Conservation (phyloP, 2,329 filamentous ascomycete species). For the Daldinia sp. region DNA sequence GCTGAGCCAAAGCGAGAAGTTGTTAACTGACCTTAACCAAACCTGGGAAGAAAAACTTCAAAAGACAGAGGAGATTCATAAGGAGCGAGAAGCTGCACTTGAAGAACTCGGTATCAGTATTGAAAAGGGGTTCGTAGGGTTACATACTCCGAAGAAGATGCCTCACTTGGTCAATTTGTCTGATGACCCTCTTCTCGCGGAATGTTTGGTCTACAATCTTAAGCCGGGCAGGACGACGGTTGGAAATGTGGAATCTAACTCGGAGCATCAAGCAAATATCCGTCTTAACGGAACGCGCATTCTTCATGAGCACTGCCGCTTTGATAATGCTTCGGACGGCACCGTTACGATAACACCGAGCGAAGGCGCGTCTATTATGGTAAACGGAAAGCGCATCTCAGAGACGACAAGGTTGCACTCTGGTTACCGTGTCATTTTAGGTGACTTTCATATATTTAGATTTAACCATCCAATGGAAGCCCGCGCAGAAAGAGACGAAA, state of each 20-base stretch:
- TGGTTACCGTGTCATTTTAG: constrained; percentile 92
- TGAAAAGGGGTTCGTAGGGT: constrained; percentile 94
- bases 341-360: constrained; percentile 89
- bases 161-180: constrained; percentile 97
- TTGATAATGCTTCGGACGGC: constrained; percentile 87
- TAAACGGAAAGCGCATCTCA: constrained; percentile 90
- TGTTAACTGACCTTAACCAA: constrained; percentile 94
- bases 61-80: constrained; percentile 97
- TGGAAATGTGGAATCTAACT: constrained; percentile 88
- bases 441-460: constrained; percentile 97
- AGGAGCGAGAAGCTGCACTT: constrained; percentile 91
- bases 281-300: constrained; percentile 94
- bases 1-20: constrained; percentile 93
- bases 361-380: constrained; percentile 96
- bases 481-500: constrained; percentile 86
- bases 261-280: constrained; percentile 81
- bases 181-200: constrained; percentile 90
- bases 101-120: constrained; percentile 99
- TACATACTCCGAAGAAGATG: constrained; percentile 98
- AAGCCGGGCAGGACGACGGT: constrained; percentile 95
- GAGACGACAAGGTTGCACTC: constrained; percentile 87
- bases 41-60: constrained; percentile 97
- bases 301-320: constrained; percentile 88
- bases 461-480: constrained; percentile 99
- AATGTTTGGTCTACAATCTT: constrained; percentile 97